Base-by-base conservation (phyloP, 2,329 filamentous ascomycete species). In the Cladosporium oxysporum region DNA sequence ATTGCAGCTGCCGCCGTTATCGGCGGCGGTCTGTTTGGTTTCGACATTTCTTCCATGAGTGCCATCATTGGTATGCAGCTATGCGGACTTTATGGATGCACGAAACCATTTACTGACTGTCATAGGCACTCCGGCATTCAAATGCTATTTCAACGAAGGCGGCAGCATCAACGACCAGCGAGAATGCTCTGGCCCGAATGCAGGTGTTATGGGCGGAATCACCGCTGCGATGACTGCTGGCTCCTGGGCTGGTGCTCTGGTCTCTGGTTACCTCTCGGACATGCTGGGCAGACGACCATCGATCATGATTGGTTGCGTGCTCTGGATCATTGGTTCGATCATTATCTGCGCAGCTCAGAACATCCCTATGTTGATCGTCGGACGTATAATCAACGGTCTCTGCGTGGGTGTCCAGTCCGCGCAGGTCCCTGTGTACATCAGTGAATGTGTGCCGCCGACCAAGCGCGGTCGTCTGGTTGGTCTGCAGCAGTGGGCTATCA, bases 1-100 rank as follows among this genome's bases (percentile, higher is more conserved):
- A 85, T 87, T 69, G 83, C 84, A 63, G 83, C 83, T 73, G 84
- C 87, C 74, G 81, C 85, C 75, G 82, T 86, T 68, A 82, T 83
- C 80, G 89, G 89, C 70, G 90, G 90, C 75, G 87, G 85, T 28
- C 81, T 92, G 29, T 92, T 93, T 73, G 91, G 91, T 71, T 93
- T 93, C 75, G 91, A 93, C 78, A 91, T 93, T 72, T 87, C 85
- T 65, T 90, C 88, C 52, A 91, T 92, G 89, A 88, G 86, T 66
- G 79, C 80, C 11, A 80, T 80, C 28, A 29, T 63, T 37, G 61
- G 71, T 80, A 71, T n/a, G 52, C 31, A 55, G 41, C n/a, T 2
- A 33, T 29, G 31, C 28, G n/a, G 4, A 21, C 6, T 16, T 11
- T 3, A 18, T 3, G 2, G 11, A 29, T 21, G 16, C 5, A 31